phyloP scores from a whole-genome alignment of 805 yeast species.

The Wickerhamiella spandovensis region DNA sequence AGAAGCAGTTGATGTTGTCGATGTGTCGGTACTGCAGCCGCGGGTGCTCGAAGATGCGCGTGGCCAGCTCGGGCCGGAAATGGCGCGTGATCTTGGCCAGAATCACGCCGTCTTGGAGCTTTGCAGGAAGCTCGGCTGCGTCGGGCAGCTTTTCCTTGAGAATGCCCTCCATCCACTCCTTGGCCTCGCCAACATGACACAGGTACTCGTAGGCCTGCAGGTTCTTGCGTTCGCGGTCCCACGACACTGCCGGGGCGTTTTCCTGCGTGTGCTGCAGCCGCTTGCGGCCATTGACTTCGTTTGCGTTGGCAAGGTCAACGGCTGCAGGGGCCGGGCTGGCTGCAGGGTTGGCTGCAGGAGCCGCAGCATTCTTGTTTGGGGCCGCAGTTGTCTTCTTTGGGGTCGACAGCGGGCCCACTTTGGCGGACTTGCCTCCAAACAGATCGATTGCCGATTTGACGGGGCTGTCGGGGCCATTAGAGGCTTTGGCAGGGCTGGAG shows the following conservation, averaged over 20 bases:
- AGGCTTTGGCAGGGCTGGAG: not conserved
- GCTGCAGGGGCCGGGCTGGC: not conserved
- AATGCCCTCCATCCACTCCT: conserved; percentile 60
- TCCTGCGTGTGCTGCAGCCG: conserved; percentile 23
- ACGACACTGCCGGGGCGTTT: conserved; percentile 17
- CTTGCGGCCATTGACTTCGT: conserved; percentile 24
- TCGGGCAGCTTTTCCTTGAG: conserved; percentile 44
- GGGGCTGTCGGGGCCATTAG: not conserved
- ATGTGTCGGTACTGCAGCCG: conserved; percentile 79
- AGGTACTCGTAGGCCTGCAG: conserved; percentile 59
- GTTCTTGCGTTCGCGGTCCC: conserved; percentile 30
- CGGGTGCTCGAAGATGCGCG: conserved; percentile 40
- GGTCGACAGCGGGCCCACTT: not conserved
- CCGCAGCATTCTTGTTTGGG: too few species aligned
- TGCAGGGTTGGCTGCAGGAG: not conserved
- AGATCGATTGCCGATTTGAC: not conserved
- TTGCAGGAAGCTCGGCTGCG: conserved; percentile 47
- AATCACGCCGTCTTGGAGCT: conserved; percentile 70
- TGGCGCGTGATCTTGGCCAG: conserved; percentile 65
- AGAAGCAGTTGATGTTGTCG: conserved; percentile 79
- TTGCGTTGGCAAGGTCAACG: conserved; percentile 5
- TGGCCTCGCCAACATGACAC: conserved; percentile 72
- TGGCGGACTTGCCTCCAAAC: not conserved
- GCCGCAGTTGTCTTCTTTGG: not conserved
- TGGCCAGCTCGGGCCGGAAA: conserved; percentile 53